phyloP scores from a whole-genome alignment of 2,329 filamentous ascomycete genomes.

The Fusarium nelsonii region DNA sequence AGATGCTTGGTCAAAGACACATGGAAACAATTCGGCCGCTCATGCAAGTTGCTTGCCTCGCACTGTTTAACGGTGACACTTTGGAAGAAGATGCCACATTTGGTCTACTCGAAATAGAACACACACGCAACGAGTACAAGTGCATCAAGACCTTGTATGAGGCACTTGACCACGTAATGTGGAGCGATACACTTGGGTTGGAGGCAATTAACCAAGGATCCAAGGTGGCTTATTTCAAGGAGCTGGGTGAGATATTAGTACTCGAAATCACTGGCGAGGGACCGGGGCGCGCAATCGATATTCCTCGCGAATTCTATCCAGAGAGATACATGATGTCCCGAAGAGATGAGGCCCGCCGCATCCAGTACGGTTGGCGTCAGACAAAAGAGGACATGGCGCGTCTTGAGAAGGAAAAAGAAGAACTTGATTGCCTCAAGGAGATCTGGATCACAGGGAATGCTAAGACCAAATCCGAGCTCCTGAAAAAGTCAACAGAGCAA shows the following conservation, averaged over 20 bases:
- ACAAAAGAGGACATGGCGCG: slow-evolving; percentile 48
- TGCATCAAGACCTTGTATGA: slow-evolving; percentile 61
- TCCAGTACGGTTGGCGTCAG: slow-evolving; percentile 55
- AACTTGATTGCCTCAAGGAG: slow-evolving; percentile 48
- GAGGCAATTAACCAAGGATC: slow-evolving; percentile 53
- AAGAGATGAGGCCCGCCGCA: slow-evolving; percentile 60
- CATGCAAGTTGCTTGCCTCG: slow-evolving; percentile 51
- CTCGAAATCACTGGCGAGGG: slow-evolving; percentile 60
- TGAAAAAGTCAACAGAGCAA: slow-evolving; percentile 50
- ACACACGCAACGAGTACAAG: slow-evolving; percentile 53
- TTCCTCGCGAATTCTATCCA: slow-evolving; percentile 65
- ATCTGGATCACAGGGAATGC: slow-evolving; percentile 44
- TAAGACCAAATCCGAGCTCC: slow-evolving; percentile 49
- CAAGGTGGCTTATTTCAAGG: slow-evolving; percentile 59
- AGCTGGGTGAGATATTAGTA: slow-evolving; percentile 64
- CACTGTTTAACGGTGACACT: slow-evolving; percentile 48
- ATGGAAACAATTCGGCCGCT: slow-evolving; percentile 48
- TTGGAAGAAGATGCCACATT: slow-evolving; percentile 55
- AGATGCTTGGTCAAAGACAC: slow-evolving; percentile 54
- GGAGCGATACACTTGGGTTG: slow-evolving; percentile 58
- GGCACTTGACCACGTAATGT: slow-evolving; percentile 62
- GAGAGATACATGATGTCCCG: slow-evolving; percentile 64
- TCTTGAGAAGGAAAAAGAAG: slow-evolving; percentile 45
- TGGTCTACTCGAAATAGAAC: slow-evolving; percentile 58
- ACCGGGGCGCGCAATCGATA: slow-evolving; percentile 59